phyloP scores from a whole-genome alignment of 2,329 filamentous ascomycete genomes.

The Cladosporium velox region DNA sequence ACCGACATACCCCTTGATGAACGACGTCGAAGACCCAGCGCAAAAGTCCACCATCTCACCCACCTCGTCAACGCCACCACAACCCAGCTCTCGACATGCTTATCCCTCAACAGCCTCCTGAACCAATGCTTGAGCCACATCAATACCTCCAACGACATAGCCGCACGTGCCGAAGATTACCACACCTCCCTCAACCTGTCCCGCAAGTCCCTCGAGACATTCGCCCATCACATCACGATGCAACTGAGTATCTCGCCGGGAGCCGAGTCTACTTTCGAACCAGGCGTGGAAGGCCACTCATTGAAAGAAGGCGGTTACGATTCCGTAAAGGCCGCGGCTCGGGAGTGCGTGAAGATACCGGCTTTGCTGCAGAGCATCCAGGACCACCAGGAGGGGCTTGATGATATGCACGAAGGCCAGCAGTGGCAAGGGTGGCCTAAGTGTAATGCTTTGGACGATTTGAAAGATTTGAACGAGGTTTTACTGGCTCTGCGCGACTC shows the following conservation, averaged over 20 bases:
- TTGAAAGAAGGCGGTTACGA: neutral
- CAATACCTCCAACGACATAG: neutral
- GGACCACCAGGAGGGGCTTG: neutral
- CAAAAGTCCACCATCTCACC: neutral
- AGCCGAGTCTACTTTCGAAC: neutral
- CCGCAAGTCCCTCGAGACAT: neutral
- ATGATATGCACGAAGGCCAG: neutral
- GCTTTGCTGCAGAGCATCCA: neutral
- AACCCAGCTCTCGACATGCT: neutral
- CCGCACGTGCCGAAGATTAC: neutral
- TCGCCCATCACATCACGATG: neutral
- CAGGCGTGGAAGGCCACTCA: neutral
- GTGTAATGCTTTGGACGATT: neutral
- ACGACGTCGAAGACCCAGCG: neutral
- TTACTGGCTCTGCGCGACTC: neutral
- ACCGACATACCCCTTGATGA: neutral
- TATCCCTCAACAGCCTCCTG: neutral
- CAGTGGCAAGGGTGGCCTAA: neutral
- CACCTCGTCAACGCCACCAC: neutral
- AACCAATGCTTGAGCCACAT: neutral
- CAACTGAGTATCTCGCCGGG: neutral
- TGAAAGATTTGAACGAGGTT: neutral
- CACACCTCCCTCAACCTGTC: neutral
- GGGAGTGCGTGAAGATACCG: neutral
- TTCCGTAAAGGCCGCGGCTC: neutral